Evolutionary conservation across 768 basidiomycete species (phyloP), one percentile per base, ranked within the genome.

Genomic region (Suillus subaureus): DNA sequence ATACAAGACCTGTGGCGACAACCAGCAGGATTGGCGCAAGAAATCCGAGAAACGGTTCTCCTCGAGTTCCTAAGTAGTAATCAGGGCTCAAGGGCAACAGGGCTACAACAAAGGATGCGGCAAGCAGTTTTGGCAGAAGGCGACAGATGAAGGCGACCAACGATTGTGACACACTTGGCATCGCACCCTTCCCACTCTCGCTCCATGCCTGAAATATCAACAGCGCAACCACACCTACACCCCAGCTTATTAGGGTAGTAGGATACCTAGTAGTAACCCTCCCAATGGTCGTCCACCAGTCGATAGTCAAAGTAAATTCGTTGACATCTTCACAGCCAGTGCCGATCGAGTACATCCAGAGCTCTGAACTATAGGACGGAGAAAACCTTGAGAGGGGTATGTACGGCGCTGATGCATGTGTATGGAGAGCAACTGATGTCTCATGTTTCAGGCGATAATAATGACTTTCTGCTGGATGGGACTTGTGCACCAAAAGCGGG

Each of bases 181-280:
- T 69, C 67, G 79, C 72, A 33, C 75, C 74, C 12, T 70, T 66
- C 16, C 76, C 70, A 33, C 71, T 61, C 4, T 63, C 60, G 18
- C 71, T 74, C 86, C 85, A 88, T 7, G 82, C 83, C 40, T 82
- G 75, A 68, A 85, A 89, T 26, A 91, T 63, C 0, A 89, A 70
- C 18, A 92, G 69, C 5, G 84, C 80, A 1, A 88, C 85, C n/a
- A 93, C 76, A 5, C 91, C 94, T 2, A 90, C 79, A 3, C 88
- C 82, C 91, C 96, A 97, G 33, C 85, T 84, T 4, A 89, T 79
- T 0, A 92, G 70, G 2, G 89, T 88, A 39, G 87, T 89, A 56
- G 90, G 84, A 78, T 94, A 98, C 28, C 97, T 83, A 21, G 88
- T 79, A 1, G 88, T 87, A 74, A 87, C 83, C 43, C 91, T 83